Conservation (phyloP, 2,329 filamentous ascomycete species). For the Pezizomycotina sp. region DNA sequence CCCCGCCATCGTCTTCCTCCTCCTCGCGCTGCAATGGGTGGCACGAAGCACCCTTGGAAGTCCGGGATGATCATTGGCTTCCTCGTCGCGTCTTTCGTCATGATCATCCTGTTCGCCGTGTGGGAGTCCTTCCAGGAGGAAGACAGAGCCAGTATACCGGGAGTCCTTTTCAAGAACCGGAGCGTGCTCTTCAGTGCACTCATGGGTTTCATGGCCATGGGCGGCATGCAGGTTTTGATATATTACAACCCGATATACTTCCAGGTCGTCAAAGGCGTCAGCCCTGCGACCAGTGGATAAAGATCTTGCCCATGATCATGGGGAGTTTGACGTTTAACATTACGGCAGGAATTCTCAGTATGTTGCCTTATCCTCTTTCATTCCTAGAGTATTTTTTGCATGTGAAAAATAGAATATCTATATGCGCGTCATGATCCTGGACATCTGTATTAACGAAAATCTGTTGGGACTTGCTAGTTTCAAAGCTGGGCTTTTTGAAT, state of each 20-base stretch:
- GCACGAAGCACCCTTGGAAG: conserved; percentile 23
- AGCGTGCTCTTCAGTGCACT: conserved; percentile 27
- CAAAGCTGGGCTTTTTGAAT: conserved; percentile 33
- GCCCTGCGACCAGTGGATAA: conserved; percentile 34
- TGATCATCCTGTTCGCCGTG: conserved; percentile 27
- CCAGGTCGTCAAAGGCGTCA: conserved; percentile 32
- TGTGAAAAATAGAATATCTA: no score
- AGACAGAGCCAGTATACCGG: conserved; percentile 30
- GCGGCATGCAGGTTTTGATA: conserved; percentile 30
- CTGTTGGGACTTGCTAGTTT: conserved; percentile 31
- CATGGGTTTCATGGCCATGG: conserved; percentile 28
- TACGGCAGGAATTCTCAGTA: no score
- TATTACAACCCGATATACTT: conserved; percentile 35
- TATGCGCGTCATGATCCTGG: conserved; percentile 28
- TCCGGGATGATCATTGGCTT: conserved; percentile 12
- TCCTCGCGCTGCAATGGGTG: conserved; percentile 28
- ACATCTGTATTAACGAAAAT: conserved; percentile 30
- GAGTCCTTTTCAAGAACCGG: conserved; percentile 30
- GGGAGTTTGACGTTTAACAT: no score
- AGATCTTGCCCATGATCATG: conserved; percentile 29
- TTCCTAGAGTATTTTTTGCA: conserved; percentile 26
- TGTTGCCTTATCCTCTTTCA: no score
- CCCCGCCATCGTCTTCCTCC: conserved; percentile 26
- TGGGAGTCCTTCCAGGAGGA: conserved; percentile 28
- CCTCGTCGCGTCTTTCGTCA: conserved; percentile 23